Percentiles rank a stretch among this genome's conserved stretches.
phyloP scores from a whole-genome alignment of 1,139 yeast genomes.

The Pichia sp. region DNA sequence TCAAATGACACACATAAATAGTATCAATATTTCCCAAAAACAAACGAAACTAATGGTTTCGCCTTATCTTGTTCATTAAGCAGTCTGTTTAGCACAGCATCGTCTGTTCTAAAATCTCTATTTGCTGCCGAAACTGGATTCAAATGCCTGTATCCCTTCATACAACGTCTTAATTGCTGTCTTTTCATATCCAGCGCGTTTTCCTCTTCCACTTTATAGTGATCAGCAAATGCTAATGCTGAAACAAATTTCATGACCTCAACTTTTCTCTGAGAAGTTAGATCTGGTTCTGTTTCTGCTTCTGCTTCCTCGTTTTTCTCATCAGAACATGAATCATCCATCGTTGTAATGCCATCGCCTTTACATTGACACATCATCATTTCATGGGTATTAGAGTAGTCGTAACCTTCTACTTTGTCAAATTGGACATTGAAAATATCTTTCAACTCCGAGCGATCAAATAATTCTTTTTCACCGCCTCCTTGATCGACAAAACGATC shows the following conservation, averaged over 20 bases:
- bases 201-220: slow-evolving; percentile 22
- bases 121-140: slow-evolving; percentile 36
- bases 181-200: slow-evolving; percentile 14
- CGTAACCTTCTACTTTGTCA: slow-evolving; percentile 9
- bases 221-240: slow-evolving; percentile 40
- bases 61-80: slow-evolving; percentile 21
- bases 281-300: slow-evolving; percentile 12
- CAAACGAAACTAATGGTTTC: slow-evolving; percentile 24
- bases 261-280: slow-evolving; percentile 22
- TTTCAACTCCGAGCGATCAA: slow-evolving; percentile 60
- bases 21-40: slow-evolving; percentile 24
- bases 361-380: slow-evolving; percentile 67
- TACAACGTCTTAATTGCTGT: slow-evolving; percentile 40
- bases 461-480: slow-evolving; percentile 43
- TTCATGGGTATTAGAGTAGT: slow-evolving; percentile 72
- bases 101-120: slow-evolving; percentile 19
- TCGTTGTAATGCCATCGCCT: slow-evolving; percentile 40
- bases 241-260: slow-evolving; percentile 21
- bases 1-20: background rate
- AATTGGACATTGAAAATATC: slow-evolving; percentile 61
- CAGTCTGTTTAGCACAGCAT: slow-evolving; percentile 26
- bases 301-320: background rate
- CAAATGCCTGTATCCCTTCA: slow-evolving; percentile 58
- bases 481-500: slow-evolving; percentile 67
- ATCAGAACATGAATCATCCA: background rate